Evolutionary conservation across 2,329 filamentous ascomycete genomes (phyloP).

Genomic region (Ascochyta fabae): DNA sequence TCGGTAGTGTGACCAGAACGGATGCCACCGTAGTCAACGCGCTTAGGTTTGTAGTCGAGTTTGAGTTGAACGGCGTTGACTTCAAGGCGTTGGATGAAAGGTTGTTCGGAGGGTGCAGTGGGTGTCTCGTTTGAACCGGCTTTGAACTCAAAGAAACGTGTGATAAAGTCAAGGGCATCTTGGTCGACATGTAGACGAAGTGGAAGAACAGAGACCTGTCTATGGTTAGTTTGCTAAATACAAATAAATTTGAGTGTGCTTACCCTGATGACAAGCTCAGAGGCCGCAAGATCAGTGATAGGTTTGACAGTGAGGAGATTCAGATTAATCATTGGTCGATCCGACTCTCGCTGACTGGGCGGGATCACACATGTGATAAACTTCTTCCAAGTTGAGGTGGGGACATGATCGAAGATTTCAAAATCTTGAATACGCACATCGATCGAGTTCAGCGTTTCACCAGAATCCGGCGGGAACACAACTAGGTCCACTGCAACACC

Average conservation of each 20-base stretch:
- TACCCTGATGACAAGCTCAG: conserved; percentile 83
- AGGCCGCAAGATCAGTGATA: conserved; percentile 80
- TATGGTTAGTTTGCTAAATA: conserved; percentile 8
- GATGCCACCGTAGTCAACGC: conserved; percentile 93
- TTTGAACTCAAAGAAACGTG: conserved; percentile 97
- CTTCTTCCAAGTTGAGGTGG: conserved; percentile 97
- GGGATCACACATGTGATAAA: conserved; percentile 94
- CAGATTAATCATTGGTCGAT: conserved; percentile 86
- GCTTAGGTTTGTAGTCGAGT: conserved; percentile 96
- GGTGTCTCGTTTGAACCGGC: conserved; percentile 66
- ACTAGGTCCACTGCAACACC: conserved; percentile 84
- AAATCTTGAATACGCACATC: conserved; percentile 83
- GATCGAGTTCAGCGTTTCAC: conserved; percentile 85
- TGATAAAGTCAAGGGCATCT: conserved; percentile 96
- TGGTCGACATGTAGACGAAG: conserved; percentile 94
- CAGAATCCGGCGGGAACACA: conserved; percentile 75
- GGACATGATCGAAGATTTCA: conserved; percentile 92
- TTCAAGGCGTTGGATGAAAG: conserved; percentile 90
- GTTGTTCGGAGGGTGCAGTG: conserved; percentile 69
- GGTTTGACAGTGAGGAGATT: conserved; percentile 89
- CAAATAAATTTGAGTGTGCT: conserved; percentile 56
- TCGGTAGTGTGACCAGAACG: conserved; percentile 94
- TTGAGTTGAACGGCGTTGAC: conserved; percentile 82
- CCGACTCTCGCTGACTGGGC: conserved; percentile 83
- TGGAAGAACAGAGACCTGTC: conserved; percentile 72